Conservation (phyloP, 306 rosid species). For the Castanospermum australe region DNA sequence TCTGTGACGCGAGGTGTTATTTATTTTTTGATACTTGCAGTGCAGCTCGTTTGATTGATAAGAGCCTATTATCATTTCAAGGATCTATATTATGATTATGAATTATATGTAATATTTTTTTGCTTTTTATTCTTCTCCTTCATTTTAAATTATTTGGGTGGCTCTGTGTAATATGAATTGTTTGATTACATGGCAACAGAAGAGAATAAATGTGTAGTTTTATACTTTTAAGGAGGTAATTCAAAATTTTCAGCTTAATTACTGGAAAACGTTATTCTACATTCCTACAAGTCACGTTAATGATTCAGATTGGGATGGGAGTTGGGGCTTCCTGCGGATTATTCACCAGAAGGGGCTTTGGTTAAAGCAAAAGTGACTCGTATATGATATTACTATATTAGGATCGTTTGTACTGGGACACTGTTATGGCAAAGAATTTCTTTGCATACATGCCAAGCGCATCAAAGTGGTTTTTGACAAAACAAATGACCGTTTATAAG, state of each 20-base stretch:
- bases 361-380: not conserved
- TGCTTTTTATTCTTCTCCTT: not conserved
- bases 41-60: not conserved
- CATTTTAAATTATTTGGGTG: not conserved
- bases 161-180: not conserved
- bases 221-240: not conserved
- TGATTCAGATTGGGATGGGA: not conserved
- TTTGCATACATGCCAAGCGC: not conserved
- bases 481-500: not conserved
- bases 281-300: too few relatives aligned
- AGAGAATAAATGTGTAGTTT: too few relatives aligned
- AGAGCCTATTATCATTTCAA: not conserved
- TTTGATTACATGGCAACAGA: too few relatives aligned
- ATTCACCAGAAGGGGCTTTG: not conserved
- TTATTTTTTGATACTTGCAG: not conserved
- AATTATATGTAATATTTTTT: not conserved
- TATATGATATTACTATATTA: not conserved
- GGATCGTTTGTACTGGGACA: not conserved
- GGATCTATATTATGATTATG: not conserved
- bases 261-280: not conserved
- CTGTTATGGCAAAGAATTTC: not conserved
- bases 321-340: not conserved
- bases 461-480: not conserved
- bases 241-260: not conserved
- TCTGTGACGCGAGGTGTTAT: not conserved